Base-by-base conservation (phyloP, 306 rosid species). In the Ochetophila trinervis region DNA sequence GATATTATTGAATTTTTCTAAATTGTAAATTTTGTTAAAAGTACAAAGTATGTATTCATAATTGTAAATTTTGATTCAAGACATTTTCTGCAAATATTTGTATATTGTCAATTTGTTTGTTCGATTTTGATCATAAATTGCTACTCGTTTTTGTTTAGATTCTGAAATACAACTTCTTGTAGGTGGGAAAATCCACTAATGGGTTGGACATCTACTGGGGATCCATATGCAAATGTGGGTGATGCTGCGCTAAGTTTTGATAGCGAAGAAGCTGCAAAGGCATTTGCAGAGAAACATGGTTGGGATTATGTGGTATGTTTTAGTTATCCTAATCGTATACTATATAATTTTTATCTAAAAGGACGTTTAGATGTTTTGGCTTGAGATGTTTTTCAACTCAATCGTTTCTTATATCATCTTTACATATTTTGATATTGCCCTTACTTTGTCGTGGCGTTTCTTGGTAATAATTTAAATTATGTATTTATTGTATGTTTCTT, bases 131-230 rank as follows among this genome's bases (percentile, higher is more conserved):
- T 55, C 5, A 11, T 11, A 49, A 40, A 40, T 40, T 40, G 45
- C 54, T 50, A 50, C 22, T 5, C 4, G 9, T n/a, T 74, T 36
- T 49, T 71, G 24, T 37, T 60, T 64, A 15, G 52, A 70, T 37
- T 69, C 21, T 50, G 12, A 54, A 59, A 72, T 78, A 21, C 18
- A 8, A 16, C 51, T 50, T 65, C 80, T 77, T 62, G 52, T 68
- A 90, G 97, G 88, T 93, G 99, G 99, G 99, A 93, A 70, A 93
- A 93, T 74, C 99, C 99, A 65, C 72, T 93, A 76, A 93, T 93
- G 99, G 99, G 99, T 45, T 93, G 99, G 99, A 91, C 97, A n/a
- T 91, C 97, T 53, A 91, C 97, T 50, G 97, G 97, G 40, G 97
- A 93, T 71, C 97, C 99, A 37, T 93, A 90, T 36, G 70, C 99